These are phyloP conservation scores for Escovopsis sp. DNA, from an alignment of 2,329 filamentous ascomycete species.

Conservation along the genomic window DNA sequence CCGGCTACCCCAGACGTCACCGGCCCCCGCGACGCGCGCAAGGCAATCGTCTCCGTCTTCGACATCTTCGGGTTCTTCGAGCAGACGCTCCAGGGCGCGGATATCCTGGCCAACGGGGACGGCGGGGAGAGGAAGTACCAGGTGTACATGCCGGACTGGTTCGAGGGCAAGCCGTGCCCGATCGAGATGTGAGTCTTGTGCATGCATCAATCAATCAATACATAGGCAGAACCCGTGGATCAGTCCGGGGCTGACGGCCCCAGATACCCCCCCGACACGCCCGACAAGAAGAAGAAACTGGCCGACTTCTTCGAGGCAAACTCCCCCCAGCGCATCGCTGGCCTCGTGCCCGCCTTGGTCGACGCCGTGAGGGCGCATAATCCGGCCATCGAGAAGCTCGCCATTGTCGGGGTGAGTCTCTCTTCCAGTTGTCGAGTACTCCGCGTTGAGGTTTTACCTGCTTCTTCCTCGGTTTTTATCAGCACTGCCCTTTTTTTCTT, in stretches of 20 bases:
- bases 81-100: conserved; percentile 56
- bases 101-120: conserved; percentile 44
- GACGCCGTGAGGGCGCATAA: conserved; percentile 37
- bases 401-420: conserved; percentile 41
- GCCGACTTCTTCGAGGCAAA: conserved; percentile 41
- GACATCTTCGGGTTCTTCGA: conserved; percentile 60
- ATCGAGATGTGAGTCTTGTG: no score
- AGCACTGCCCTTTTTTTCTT: no score
- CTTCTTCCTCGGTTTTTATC: no score
- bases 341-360: conserved; percentile 39
- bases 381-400: conserved; percentile 42
- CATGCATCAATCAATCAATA: no score
- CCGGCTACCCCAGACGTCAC: conserved; percentile 26
- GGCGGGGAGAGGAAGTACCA: conserved; percentile 50
- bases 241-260: no score
- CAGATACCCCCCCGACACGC: conserved; percentile 47
- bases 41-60: conserved; percentile 47
- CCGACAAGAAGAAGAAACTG: conserved; percentile 47
- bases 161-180: conserved; percentile 54
- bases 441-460: no score
- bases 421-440: no score
- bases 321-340: conserved; percentile 31
- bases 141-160: conserved; percentile 87
- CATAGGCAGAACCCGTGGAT: no score
- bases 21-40: conserved; percentile 32